Conservation (phyloP, 768 basidiomycete genomes). For the Termitomyces eurrhizus region DNA sequence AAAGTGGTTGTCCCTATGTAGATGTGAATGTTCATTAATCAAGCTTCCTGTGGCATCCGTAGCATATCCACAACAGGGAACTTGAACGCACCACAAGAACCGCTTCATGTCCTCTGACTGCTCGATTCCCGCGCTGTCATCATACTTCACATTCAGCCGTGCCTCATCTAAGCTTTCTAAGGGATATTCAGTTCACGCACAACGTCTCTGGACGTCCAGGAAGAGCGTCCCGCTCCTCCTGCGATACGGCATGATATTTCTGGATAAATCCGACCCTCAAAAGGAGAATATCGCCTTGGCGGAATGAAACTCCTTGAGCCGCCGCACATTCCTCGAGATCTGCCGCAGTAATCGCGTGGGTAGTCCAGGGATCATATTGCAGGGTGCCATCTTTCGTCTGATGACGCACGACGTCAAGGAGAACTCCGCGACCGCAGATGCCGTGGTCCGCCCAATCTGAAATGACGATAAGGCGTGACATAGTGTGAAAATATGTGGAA, state of each 20-base stretch:
- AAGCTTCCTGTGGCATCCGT: not conserved
- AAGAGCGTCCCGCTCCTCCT: conserved; percentile 42
- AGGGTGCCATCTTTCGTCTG: conserved; percentile 38
- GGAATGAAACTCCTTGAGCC: conserved; percentile 53
- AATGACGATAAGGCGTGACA: not conserved
- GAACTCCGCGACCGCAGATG: conserved; percentile 64
- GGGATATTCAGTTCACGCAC: conserved; percentile 30
- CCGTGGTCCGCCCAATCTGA: conserved; percentile 70
- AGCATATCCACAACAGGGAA: conserved; percentile 7
- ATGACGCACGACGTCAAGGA: conserved; percentile 59
- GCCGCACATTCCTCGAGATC: conserved; percentile 58
- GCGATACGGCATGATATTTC: conserved; percentile 42
- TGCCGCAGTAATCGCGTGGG: conserved; percentile 45
- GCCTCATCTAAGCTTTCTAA: not conserved
- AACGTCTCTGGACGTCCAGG: conserved; percentile 43
- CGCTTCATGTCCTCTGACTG: conserved; percentile 68
- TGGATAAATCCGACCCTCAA: conserved; percentile 61
- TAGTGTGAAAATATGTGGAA: conserved; percentile 1
- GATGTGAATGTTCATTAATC: not conserved
- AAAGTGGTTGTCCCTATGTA: conserved; percentile 68
- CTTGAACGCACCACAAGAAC: conserved; percentile 56
- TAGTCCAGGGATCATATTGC: conserved; percentile 64
- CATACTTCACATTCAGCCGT: conserved; percentile 1
- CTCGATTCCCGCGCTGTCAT: conserved; percentile 58
- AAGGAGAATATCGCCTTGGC: conserved; percentile 57